Evolutionary conservation across 768 basidiomycete genomes (phyloP), one percentile per base, ranked within the genome.

Genomic region (Hebeloma cylindrosporum): DNA sequence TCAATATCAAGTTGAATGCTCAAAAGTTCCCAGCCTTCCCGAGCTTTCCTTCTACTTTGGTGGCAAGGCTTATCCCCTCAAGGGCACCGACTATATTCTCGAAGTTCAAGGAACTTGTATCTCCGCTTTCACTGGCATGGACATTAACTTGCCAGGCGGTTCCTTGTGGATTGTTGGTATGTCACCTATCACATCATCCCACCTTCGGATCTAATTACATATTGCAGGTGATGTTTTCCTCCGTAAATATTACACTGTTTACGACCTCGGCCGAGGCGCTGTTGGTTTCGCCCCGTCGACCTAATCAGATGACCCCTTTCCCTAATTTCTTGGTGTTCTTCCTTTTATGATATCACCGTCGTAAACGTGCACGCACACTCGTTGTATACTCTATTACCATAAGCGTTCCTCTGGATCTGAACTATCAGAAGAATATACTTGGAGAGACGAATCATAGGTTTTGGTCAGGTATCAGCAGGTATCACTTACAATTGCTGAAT

Each of bases 61-160:
- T 48, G 91, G 89, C 63, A 81, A 85, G 63, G 66, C 79, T 2
- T 97, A 89, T 70, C 69, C 83, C 1, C 69, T 99, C 59, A 80
- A 83, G 66, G 88, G 84, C 25, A 75, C 71, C 3, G 95, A 98
- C 63, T 98, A 99, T 68, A 74, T 97, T 56, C 77, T 99, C 38
- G 75, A 98, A 50, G 78, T 95, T 10, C 85, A 88, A 63, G 92
- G 90, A 18, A 90, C 91, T 11, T 99, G 96, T 66, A 88, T 99
- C 51, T 93, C 90, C 14, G 72, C 94, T 13, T 99, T 99, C 76
- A 88, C 82, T 33, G 90, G 88, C 17, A 67, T 97, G 68, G 93
- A 97, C 61, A 85, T 96, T 70, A 88, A 90, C 56, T 60, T 89
- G 31, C 88, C 88, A 1, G 80, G 83, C 51, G 80, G 82, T 31